Conservation (phyloP, 164 flowering plant species). For the Kalanchoe fedtschenkoi region DNA sequence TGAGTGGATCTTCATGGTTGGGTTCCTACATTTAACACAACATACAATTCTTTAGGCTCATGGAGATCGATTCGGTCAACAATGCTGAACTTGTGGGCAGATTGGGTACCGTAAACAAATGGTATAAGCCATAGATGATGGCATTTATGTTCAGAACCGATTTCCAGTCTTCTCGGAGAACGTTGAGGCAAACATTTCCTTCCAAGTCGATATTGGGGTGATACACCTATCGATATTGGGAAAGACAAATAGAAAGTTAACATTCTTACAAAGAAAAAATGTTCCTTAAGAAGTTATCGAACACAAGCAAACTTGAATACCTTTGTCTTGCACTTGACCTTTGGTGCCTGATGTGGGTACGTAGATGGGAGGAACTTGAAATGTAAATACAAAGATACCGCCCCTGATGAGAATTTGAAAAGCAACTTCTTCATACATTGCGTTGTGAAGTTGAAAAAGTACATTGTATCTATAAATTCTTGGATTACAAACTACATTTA, state of each 20-base stretch:
- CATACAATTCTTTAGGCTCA: not conserved
- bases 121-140: slow-evolving; percentile 53
- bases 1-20: slow-evolving; percentile 65
- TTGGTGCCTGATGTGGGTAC: slow-evolving; percentile 81
- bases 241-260: not conserved
- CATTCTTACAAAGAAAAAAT: not conserved
- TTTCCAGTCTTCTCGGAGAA: slow-evolving; percentile 78
- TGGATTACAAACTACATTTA: not conserved
- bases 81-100: not conserved
- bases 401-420: slow-evolving; percentile 25
- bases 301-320: slow-evolving; percentile 17
- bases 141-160: slow-evolving; percentile 73
- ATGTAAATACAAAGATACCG: slow-evolving; percentile 50
- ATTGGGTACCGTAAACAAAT: slow-evolving; percentile 57
- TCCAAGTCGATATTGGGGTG: slow-evolving; percentile 80
- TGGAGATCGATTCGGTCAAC: not conserved
- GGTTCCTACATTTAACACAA: slow-evolving; percentile 44
- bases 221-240: slow-evolving; percentile 35
- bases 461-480: not conserved
- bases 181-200: slow-evolving; percentile 80
- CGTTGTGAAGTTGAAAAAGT: not conserved
- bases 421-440: not conserved
- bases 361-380: slow-evolving; percentile 55
- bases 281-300: not conserved
- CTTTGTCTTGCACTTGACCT: slow-evolving; percentile 80